These are phyloP conservation scores for Penicillium angulare DNA, from an alignment of 495 filamentous ascomycete genomes.

Conservation along the genomic window DNA sequence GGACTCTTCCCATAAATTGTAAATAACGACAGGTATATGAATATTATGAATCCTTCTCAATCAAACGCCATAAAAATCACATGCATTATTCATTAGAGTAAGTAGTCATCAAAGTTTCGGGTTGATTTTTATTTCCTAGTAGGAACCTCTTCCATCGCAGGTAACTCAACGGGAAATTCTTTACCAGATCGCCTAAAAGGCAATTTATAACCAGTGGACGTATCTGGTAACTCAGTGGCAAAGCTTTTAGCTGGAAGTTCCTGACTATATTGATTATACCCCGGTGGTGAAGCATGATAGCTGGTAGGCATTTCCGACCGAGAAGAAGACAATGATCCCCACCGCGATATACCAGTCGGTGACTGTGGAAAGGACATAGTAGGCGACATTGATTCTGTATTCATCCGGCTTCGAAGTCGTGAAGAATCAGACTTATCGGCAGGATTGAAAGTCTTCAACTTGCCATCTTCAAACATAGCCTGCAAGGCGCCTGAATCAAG, in stretches of 20 bases:
- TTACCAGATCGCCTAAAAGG: neutral
- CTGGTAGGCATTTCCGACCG: neutral
- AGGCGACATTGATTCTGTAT: neutral
- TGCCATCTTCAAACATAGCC: constrained; percentile 27
- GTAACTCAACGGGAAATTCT: constrained; percentile 1
- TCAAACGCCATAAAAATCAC: too few species aligned
- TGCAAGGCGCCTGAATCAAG: constrained; percentile 28
- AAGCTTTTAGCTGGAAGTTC: too few species aligned
- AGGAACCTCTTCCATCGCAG: neutral
- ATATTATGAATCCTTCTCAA: too few species aligned
- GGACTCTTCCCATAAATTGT: too few species aligned
- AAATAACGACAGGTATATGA: too few species aligned
- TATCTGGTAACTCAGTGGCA: constrained; percentile 1
- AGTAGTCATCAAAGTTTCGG: too few species aligned
- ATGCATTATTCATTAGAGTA: too few species aligned
- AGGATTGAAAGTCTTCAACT: constrained; percentile 28
- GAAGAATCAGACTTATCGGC: too few species aligned
- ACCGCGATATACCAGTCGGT: neutral
- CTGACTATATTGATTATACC: too few species aligned
- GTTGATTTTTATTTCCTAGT: too few species aligned
- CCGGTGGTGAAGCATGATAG: neutral
- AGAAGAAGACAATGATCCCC: neutral
- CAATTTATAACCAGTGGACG: neutral
- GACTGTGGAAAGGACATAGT: neutral
- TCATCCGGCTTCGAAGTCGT: too few species aligned